Base-by-base conservation (phyloP, 352 stramenopile genomes). In the Globisporangium apiculatum region DNA sequence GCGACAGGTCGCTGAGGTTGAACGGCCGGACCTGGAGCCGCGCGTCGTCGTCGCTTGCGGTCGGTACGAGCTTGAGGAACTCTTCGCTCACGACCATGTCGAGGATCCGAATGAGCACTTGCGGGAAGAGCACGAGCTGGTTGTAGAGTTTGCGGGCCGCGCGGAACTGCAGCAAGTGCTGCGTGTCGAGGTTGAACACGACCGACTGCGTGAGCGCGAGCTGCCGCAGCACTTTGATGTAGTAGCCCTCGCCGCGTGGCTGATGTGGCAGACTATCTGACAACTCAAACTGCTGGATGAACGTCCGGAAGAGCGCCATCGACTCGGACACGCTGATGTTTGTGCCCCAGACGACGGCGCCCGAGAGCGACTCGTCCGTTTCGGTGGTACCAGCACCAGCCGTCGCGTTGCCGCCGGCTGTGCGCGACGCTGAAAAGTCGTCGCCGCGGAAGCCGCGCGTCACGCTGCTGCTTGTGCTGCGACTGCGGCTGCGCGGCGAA, bases 11-110 rank as follows among this genome's bases (percentile, higher is more conserved):
- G 5, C 83, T 89, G 17, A 99, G 71, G 64, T 99, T 98, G 69
- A 96, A 99, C n/a, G 96, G 91, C 31, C 96, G 91, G 53, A 99
- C 95, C 83, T 99, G 95, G 18, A 98, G 72, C 24, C 78, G 67
- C n/a, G 62, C 60, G 14, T 83, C 61, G 42, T 84, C 85, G 7
- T 91, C 84, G 7, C 67, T 64, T 1, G 68, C 74, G 11, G 76
- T 70, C 0, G 67, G 60, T 37, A 80, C 66, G 55, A 95, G 61
- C 37, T 69, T 61, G 51, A 75, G 67, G 62, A 90, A 96, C 69
- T 98, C 92, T 53, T 98, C 80, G 49, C 95, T 88, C 24, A 97
- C 78, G 12, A 99, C 84, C 70, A 98, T 87, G 76, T 99, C 97
- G 68, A 99, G 86, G 48, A 99, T 91, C 3, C 93, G 92, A 51